phyloP scores from a whole-genome alignment of 257 asterid genomes.

The Solanum chilense region DNA sequence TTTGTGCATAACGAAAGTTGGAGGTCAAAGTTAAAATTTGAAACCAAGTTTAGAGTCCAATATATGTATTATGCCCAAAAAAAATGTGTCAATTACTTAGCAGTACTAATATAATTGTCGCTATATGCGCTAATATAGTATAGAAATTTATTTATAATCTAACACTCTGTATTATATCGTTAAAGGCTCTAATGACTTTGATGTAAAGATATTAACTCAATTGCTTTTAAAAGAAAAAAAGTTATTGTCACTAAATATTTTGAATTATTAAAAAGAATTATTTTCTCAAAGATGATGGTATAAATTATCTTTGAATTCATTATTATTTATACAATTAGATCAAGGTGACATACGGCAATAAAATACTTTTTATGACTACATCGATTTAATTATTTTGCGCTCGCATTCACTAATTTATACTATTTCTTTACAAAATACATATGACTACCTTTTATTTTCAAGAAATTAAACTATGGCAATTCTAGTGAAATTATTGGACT shows the following conservation, averaged over 20 bases:
- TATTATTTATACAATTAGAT: background rate
- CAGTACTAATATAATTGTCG: background rate
- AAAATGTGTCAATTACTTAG: too few species aligned
- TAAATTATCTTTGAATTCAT: background rate
- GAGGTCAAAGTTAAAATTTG: too few species aligned
- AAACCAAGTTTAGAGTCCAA: too few species aligned
- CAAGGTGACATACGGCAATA: background rate
- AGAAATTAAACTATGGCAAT: background rate
- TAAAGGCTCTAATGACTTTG: accelerated
- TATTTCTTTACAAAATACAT: background rate
- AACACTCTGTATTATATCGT: too few species aligned
- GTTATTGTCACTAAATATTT: too few species aligned
- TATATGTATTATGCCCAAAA: too few species aligned
- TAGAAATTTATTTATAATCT: too few species aligned
- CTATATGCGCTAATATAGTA: too few species aligned
- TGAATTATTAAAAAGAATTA: background rate
- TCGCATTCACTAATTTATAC: background rate
- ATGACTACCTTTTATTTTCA: background rate
- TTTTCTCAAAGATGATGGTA: background rate
- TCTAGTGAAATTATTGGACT: background rate
- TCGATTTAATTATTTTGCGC: background rate
- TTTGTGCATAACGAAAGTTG: too few species aligned
- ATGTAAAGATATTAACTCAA: background rate
- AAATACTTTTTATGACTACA: background rate
- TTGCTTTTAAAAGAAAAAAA: too few species aligned